These are phyloP conservation scores for Talaromyces sp. DNA, from an alignment of 2,329 filamentous ascomycete species.

Conservation along the genomic window DNA sequence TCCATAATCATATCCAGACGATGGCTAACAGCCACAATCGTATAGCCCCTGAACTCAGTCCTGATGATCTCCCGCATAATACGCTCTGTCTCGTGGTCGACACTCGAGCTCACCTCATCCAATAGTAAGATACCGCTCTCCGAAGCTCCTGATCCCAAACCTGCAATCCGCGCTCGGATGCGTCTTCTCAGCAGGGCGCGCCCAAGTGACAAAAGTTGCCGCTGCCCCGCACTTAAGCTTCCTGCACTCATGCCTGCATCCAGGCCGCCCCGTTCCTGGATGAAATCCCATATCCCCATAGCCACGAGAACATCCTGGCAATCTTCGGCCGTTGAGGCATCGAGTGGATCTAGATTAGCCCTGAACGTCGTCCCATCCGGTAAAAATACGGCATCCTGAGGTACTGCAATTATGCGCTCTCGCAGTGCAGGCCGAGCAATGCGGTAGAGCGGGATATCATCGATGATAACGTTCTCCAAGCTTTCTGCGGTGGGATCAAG, in stretches of 20 bases:
- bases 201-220: constrained; percentile 62
- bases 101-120: constrained; percentile 33
- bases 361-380: constrained; percentile 34
- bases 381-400: constrained; percentile 45
- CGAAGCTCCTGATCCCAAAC: background rate
- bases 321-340: constrained; percentile 27
- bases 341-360: constrained; percentile 39
- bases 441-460: constrained; percentile 2
- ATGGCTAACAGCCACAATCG: constrained; percentile 58
- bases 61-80: constrained; percentile 58
- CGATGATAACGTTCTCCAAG: background rate
- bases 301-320: constrained; percentile 36
- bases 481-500: constrained; percentile 1
- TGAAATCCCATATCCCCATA: constrained; percentile 36
- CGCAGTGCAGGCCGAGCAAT: constrained; percentile 40
- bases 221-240: constrained; percentile 57
- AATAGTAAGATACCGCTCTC: constrained; percentile 7
- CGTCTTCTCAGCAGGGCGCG: constrained; percentile 50
- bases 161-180: background rate
- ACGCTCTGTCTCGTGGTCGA: constrained; percentile 57
- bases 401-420: constrained; percentile 40
- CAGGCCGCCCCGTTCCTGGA: constrained; percentile 39
- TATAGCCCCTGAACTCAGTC: constrained; percentile 53
- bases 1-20: constrained; percentile 48
- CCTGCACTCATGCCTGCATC: constrained; percentile 46